Evolutionary conservation across 2,329 filamentous ascomycete genomes (phyloP).

Genomic region (Truncatella angustata): DNA sequence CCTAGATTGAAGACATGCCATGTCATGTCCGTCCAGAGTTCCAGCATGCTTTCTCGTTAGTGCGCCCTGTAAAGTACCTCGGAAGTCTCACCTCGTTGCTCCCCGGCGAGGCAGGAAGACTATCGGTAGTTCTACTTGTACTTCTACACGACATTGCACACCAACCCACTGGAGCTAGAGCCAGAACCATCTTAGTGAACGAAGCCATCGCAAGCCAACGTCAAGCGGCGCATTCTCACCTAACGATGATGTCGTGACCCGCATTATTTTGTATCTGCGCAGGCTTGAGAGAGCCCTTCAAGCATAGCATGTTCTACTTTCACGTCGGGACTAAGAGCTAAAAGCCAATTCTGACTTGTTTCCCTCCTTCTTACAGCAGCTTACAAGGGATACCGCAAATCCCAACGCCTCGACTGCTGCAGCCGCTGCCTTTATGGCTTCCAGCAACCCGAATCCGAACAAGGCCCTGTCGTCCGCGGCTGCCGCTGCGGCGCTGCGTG

Average conservation of each 20-base stretch:
- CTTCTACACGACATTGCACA: no score
- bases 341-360: slow-evolving; percentile 15
- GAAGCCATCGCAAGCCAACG: slow-evolving; percentile 9
- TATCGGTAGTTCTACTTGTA: no score
- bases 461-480: slow-evolving; percentile 77
- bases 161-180: no score
- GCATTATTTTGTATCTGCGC: slow-evolving; percentile 12
- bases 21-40: neutral
- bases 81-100: neutral
- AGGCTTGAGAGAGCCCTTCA: no score
- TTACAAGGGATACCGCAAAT: slow-evolving; percentile 63
- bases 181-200: slow-evolving; percentile 3
- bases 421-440: slow-evolving; percentile 77
- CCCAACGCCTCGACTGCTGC: slow-evolving; percentile 78
- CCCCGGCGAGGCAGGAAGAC: neutral
- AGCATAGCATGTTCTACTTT: neutral
- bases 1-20: no score
- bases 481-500: slow-evolving; percentile 80
- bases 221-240: slow-evolving; percentile 15
- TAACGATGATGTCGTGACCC: slow-evolving; percentile 9
- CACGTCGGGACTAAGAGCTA: slow-evolving; percentile 18
- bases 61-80: neutral
- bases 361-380: slow-evolving; percentile 45
- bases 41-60: neutral
- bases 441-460: slow-evolving; percentile 53